Base-by-base conservation (phyloP, 2,329 filamentous ascomycete genomes). In the Aureobasidium sp. region DNA sequence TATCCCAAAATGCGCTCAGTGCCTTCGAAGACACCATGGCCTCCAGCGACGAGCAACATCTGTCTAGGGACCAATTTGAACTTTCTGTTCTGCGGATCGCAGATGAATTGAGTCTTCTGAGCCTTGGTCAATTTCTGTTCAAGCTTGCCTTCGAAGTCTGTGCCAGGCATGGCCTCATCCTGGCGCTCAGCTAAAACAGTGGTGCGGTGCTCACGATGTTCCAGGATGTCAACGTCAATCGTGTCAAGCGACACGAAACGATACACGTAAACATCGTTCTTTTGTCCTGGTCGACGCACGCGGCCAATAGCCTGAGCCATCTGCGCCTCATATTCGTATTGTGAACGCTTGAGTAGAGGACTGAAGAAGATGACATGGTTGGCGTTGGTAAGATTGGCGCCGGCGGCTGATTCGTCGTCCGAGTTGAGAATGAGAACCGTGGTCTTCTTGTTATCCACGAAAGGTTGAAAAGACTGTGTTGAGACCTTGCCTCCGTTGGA, bases 201-300 rank as follows among this genome's bases (percentile, higher is more conserved):
- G 1, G 10, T 55, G 0, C 74, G 69, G 14, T 69, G 70, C 61
- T 79, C 75, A 2, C 75, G 71, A 47, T 77, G 75, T 64, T 79
- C 75, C 0, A 80, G 64, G n/a, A 79, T 75, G 62, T 79, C 77
- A 1, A 79, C 74, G 42, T 80, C 77, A 44, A 80, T 76, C 1
- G 77, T 79, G 70, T 95, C 88, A 70, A 97, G 88, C 11, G 91
- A 94, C 8, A 96, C 86, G 25, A 97, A 86, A 2, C 93, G 79
- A 67, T 86, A 86, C 16, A 86, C 78, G 59, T 83, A 75, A 2
- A 88, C 85, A 1, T 70, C 69, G 66, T 80, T 82, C 41, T 73
- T 71, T 67, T 89, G 85, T 0, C 83, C 82, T 61, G 81, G 84
- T 1, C 86, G 77, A 6, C 79, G 77, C 8, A 79, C 78, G 41